phyloP scores from a whole-genome alignment of 2,329 filamentous ascomycete genomes.

The Fusarium nisikadoi region DNA sequence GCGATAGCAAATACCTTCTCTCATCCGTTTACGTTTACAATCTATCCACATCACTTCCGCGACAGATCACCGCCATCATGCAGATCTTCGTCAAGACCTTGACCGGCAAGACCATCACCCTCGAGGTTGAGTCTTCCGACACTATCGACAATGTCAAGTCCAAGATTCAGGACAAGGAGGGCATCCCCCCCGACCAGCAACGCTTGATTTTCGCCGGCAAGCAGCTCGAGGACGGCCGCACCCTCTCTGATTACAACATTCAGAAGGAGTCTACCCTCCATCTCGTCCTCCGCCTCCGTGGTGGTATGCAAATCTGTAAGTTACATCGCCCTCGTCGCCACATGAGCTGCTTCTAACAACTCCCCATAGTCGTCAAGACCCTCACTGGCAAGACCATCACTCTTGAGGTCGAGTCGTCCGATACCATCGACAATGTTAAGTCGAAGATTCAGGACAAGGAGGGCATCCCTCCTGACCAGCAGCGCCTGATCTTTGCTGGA shows the following conservation, averaged over 20 bases:
- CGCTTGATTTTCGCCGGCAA: slow-evolving; percentile 96
- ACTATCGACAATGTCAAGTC: slow-evolving; percentile 98
- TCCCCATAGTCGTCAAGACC: slow-evolving; percentile 73
- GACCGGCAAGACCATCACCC: slow-evolving; percentile 71
- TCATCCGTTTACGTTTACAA: slow-evolving; percentile 27
- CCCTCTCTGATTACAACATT: slow-evolving; percentile 66
- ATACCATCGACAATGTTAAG: slow-evolving; percentile 97
- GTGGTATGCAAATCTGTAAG: slow-evolving; percentile 74
- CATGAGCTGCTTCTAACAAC: slow-evolving; percentile 26
- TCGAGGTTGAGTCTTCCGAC: slow-evolving; percentile 85
- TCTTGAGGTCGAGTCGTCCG: slow-evolving; percentile 86
- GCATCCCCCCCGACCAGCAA: slow-evolving; percentile 95
- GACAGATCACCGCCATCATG: slow-evolving; percentile 68
- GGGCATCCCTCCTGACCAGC: slow-evolving; percentile 94
- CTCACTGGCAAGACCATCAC: slow-evolving; percentile 96
- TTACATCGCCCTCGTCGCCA: slow-evolving; percentile 8
- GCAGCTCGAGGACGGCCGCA: slow-evolving; percentile 89
- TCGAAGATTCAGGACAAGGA: slow-evolving; percentile 98
- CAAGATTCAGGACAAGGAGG: slow-evolving; percentile 99
- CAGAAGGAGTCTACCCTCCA: slow-evolving; percentile 77
- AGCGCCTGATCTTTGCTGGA: slow-evolving; percentile 93
- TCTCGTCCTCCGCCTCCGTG: slow-evolving; percentile 77
- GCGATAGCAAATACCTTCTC: slow-evolving; percentile 2
- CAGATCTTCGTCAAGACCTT: slow-evolving; percentile 99
- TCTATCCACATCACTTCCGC: slow-evolving; percentile 39